Evolutionary conservation across 2,329 filamentous ascomycete genomes (phyloP).

Genomic region (Blastomyces parvus): DNA sequence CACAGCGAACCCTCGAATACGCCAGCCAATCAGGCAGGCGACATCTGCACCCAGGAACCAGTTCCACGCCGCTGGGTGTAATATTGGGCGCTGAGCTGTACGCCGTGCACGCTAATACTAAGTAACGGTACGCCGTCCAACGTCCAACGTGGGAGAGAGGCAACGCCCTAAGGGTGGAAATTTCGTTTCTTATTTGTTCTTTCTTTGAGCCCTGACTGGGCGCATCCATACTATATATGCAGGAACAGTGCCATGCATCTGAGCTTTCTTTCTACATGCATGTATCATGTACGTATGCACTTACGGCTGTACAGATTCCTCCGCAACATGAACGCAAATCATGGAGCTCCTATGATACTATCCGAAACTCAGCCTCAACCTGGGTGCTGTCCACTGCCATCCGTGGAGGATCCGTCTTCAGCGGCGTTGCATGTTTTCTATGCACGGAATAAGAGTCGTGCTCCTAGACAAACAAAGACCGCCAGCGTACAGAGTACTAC

Average conservation of each 20-base stretch:
- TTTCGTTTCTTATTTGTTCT: not conserved
- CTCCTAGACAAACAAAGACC: not conserved
- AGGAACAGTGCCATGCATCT: not conserved
- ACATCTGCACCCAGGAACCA: not conserved
- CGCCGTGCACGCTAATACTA: not conserved
- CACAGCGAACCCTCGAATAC: not conserved
- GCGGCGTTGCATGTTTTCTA: not conserved
- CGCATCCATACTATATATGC: not conserved
- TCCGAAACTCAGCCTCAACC: not conserved
- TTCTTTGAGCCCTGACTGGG: not conserved
- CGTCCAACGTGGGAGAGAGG: not conserved
- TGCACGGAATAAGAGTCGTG: not conserved
- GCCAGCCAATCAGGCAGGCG: not conserved
- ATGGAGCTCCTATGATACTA: not conserved
- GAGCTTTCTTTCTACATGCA: not conserved
- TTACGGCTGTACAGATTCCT: not conserved
- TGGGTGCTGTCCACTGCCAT: not conserved
- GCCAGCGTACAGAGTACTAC: too few species aligned
- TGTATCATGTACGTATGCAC: not conserved
- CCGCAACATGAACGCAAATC: not conserved
- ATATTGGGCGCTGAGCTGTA: too few species aligned
- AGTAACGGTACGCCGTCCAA: not conserved
- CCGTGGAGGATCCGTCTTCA: not conserved
- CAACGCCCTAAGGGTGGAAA: not conserved
- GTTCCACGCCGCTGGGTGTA: too few species aligned